A percentile compares a stretch with the other conserved stretches of the same genome.
phyloP scores from a whole-genome alignment of 768 basidiomycete genomes.

The Naganishia kalamii region DNA sequence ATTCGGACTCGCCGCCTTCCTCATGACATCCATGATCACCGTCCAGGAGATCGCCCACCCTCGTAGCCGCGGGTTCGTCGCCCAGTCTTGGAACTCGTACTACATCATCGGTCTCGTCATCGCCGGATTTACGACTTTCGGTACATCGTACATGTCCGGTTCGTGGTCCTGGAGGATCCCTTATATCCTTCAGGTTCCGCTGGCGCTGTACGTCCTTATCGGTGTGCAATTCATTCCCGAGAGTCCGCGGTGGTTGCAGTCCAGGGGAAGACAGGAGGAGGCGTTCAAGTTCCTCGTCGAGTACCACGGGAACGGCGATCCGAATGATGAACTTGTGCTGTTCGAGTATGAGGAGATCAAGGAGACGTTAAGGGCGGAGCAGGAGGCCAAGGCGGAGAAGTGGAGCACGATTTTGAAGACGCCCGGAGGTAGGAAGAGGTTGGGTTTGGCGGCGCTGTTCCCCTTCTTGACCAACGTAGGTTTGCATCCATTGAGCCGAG shows the following conservation, averaged over 20 bases:
- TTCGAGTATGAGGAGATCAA: constrained; percentile 48
- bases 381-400: constrained; percentile 40
- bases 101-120: constrained; percentile 46
- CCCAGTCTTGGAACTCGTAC: constrained; percentile 47
- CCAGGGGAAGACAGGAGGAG: constrained; percentile 42
- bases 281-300: constrained; percentile 43
- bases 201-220: constrained; percentile 44
- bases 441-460: constrained; percentile 44
- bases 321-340: constrained; percentile 44
- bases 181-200: constrained; percentile 44
- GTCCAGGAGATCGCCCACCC: constrained; percentile 49
- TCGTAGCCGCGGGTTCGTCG: constrained; percentile 37
- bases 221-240: constrained; percentile 48
- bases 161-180: constrained; percentile 47
- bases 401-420: constrained; percentile 43
- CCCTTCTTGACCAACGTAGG: constrained; percentile 41
- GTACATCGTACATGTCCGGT: constrained; percentile 33
- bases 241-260: constrained; percentile 46
- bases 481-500: not conserved
- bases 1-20: constrained; percentile 45
- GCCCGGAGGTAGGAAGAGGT: constrained; percentile 39
- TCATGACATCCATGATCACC: constrained; percentile 45
- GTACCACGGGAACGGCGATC: constrained; percentile 47
- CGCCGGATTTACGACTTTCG: constrained; percentile 45
- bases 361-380: constrained; percentile 42